Percentiles rank a stretch among this genome's conserved stretches.
Conservation (phyloP, 2,329 filamentous ascomycete species). For the Ascosphaera acerosa region DNA sequence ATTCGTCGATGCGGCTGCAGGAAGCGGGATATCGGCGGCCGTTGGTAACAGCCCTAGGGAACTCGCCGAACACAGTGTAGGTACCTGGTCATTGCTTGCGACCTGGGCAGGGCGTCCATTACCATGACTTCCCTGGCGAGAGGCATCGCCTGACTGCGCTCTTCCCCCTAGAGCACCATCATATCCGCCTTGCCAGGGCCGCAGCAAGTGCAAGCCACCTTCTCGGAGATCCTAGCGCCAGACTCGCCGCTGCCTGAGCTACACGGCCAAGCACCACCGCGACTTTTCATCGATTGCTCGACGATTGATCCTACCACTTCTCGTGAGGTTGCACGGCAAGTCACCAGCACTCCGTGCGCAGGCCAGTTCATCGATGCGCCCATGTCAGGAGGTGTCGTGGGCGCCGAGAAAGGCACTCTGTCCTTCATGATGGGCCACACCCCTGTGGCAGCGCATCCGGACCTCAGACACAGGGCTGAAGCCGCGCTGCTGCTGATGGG, state of each 20-base stretch:
- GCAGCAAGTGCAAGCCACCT: constrained; percentile 63
- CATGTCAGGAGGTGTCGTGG: constrained; percentile 90
- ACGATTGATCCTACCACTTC: constrained; percentile 87
- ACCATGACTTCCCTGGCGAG: too few species aligned
- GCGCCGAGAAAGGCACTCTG: constrained; percentile 61
- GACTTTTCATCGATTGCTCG: constrained; percentile 84
- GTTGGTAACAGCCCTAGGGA: constrained; percentile 33
- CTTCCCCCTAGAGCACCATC: constrained; percentile 66
- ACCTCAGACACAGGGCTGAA: constrained; percentile 37
- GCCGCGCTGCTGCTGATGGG: constrained; percentile 61
- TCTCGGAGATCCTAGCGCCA: constrained; percentile 41
- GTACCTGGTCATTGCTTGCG: constrained; percentile 12
- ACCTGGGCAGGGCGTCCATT: too few species aligned
- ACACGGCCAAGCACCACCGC: constrained; percentile 8
- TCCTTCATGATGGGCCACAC: constrained; percentile 86
- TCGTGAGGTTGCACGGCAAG: constrained; percentile 43
- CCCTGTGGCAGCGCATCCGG: constrained; percentile 9
- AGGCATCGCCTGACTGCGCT: too few species aligned
- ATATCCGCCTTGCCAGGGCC: constrained; percentile 81
- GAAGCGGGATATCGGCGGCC: constrained; percentile 24
- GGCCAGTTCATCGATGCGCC: constrained; percentile 79
- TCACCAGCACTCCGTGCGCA: constrained; percentile 34
- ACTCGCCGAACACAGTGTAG: constrained; percentile 40
- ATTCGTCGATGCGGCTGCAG: constrained; percentile 34
- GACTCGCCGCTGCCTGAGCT: not conserved